Percentiles rank a stretch among this genome's conserved stretches.
Conservation (phyloP, 345 rosid genomes). For the Physaria fendleri region DNA sequence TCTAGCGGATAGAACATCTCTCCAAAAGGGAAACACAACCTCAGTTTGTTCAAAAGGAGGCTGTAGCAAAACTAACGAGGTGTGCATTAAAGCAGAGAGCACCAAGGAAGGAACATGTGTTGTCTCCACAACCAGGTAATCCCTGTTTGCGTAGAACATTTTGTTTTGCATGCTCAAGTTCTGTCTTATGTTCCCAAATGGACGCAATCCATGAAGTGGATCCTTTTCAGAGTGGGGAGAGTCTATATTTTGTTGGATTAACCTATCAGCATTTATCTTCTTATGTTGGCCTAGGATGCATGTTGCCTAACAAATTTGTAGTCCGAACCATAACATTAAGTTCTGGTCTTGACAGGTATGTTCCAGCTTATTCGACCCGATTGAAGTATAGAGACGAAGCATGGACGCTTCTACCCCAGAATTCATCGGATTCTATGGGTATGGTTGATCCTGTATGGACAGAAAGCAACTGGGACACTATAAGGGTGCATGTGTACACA, state of each 20-base stretch:
- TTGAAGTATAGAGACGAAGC: too few species aligned
- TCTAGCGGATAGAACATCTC: conserved; percentile 82
- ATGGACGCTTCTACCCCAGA: too few species aligned
- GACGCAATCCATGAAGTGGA: background rate
- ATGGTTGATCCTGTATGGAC: too few species aligned
- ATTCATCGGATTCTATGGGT: too few species aligned
- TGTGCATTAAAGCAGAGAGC: conserved; percentile 71
- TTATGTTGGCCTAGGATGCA: background rate
- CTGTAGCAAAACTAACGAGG: conserved; percentile 51
- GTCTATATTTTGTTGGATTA: background rate
- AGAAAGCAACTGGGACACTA: too few species aligned
- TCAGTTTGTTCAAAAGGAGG: conserved; percentile 49
- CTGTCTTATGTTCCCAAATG: background rate
- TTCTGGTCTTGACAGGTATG: too few species aligned
- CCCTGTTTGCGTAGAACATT: too few species aligned
- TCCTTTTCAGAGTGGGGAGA: too few species aligned
- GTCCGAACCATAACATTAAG: too few species aligned
- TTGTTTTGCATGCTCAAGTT: background rate
- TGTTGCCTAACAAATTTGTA: too few species aligned
- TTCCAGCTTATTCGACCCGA: too few species aligned
- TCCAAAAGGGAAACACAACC: conserved; percentile 32
- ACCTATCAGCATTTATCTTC: background rate
- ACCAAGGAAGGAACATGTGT: conserved; percentile 64
- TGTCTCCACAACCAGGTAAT: conserved; percentile 79
- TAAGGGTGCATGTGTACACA: conserved; percentile 53